These are phyloP conservation scores for Aspergillus felis DNA, from an alignment of 2,329 filamentous ascomycete species.

Conservation along the genomic window DNA sequence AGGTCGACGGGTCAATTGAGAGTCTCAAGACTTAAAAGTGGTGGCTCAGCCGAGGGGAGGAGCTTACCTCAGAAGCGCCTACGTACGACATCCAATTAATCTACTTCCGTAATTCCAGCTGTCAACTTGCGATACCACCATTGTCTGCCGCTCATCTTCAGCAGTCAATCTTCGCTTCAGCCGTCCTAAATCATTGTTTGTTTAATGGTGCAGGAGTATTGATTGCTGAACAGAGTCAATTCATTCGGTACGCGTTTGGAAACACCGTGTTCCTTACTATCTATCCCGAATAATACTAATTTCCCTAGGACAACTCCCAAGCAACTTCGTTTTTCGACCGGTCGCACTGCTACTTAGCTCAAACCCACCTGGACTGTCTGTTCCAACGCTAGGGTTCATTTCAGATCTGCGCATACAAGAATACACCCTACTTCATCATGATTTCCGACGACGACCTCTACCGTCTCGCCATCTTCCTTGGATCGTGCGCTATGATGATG, in stretches of 20 bases:
- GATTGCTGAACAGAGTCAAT: not conserved
- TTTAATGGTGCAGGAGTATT: not conserved
- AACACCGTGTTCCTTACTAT: not conserved
- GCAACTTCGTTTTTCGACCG: conserved; percentile 1
- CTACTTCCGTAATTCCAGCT: not conserved
- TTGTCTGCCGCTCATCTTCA: not conserved
- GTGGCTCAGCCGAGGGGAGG: not conserved
- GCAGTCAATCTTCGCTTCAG: not conserved
- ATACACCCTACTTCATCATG: conserved; percentile 56
- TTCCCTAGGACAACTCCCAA: not conserved
- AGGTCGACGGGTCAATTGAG: no score
- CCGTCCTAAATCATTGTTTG: not conserved
- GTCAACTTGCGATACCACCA: not conserved
- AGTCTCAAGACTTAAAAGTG: no score
- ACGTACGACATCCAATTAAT: not conserved
- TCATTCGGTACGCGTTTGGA: not conserved
- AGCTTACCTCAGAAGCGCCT: not conserved
- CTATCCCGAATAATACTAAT: not conserved
- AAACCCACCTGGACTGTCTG: not conserved
- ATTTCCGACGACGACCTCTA: conserved; percentile 93
- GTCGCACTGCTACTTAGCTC: not conserved
- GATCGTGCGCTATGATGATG: conserved; percentile 81
- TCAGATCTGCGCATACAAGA: not conserved
- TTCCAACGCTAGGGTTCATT: not conserved
- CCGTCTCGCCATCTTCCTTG: conserved; percentile 86